Percentiles rank a stretch among this genome's conserved stretches.
Conservation (phyloP, 495 filamentous ascomycete genomes). For the Aspergillus leporis region DNA sequence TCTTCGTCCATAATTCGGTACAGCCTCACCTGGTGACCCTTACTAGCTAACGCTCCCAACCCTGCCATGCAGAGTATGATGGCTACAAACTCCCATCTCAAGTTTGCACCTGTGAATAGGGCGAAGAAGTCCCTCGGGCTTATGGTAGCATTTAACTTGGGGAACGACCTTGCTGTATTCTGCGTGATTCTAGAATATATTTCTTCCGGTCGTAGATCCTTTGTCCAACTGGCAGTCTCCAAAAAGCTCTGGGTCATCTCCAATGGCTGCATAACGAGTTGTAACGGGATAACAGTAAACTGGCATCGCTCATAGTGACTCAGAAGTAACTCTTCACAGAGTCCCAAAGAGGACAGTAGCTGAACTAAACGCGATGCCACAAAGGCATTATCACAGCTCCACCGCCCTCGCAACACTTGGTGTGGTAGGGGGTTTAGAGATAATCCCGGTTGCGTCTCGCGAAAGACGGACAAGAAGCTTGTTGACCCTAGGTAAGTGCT, state of each 20-base stretch:
- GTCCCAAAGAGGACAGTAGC: slow-evolving; percentile 11
- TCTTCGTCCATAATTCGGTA: not conserved
- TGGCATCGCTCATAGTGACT: slow-evolving; percentile 11
- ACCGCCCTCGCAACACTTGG: slow-evolving; percentile 9
- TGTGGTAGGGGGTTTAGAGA: slow-evolving; percentile 2
- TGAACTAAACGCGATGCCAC: slow-evolving; percentile 27
- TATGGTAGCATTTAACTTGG: not conserved
- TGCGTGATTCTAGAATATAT: slow-evolving; percentile 2
- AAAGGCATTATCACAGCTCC: slow-evolving; percentile 10
- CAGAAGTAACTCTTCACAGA: slow-evolving; percentile 11
- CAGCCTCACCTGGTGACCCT: not conserved
- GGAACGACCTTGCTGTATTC: not conserved
- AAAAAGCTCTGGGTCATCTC: slow-evolving; percentile 1
- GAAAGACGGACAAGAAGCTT: slow-evolving; percentile 20
- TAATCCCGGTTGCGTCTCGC: not conserved
- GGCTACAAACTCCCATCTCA: slow-evolving; percentile 55
- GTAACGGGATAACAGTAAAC: slow-evolving; percentile 14
- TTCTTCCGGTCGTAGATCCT: not conserved
- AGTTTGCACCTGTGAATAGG: slow-evolving; percentile 41
- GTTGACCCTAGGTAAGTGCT: slow-evolving; percentile 13
- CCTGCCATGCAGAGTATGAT: slow-evolving; percentile 44
- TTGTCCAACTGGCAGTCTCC: not conserved
- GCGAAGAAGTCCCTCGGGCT: slow-evolving; percentile 21
- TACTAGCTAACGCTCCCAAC: slow-evolving; percentile 15
- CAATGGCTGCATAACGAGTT: slow-evolving; percentile 9